Conservation (phyloP, 495 filamentous ascomycete genomes). For the Xylaria nigripes region DNA sequence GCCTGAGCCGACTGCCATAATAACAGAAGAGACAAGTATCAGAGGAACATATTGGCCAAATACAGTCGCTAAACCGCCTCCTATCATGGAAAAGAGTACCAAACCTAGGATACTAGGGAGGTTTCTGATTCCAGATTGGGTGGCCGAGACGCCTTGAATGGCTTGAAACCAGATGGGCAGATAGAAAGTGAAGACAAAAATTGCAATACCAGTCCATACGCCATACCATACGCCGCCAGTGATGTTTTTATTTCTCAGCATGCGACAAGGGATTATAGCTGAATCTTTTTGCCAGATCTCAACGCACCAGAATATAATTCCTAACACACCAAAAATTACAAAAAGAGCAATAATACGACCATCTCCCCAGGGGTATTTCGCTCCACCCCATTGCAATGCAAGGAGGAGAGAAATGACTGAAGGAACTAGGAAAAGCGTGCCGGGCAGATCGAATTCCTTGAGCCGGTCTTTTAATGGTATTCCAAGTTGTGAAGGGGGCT, state of each 20-base stretch:
- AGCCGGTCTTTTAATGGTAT: conserved; percentile 40
- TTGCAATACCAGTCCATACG: conserved; percentile 49
- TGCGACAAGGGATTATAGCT: conserved; percentile 62
- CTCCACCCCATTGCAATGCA: conserved; percentile 82
- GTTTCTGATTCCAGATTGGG: conserved; percentile 68
- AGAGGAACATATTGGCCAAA: conserved; percentile 51
- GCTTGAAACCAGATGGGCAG: conserved; percentile 89
- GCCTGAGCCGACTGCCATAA: conserved; percentile 60
- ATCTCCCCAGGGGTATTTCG: conserved; percentile 56
- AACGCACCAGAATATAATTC: conserved; percentile 49
- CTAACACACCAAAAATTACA: conserved; percentile 60
- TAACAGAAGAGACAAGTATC: conserved; percentile 35
- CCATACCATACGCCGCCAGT: conserved; percentile 37
- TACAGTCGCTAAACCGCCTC: conserved; percentile 51
- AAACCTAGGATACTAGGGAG: conserved; percentile 63
- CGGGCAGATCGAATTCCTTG: conserved; percentile 56
- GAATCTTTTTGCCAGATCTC: conserved; percentile 55
- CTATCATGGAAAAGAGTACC: conserved; percentile 53
- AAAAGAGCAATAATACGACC: conserved; percentile 63
- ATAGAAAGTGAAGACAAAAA: conserved; percentile 59
- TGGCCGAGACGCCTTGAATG: conserved; percentile 60
- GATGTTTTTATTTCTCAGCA: conserved; percentile 58
- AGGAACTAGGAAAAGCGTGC: conserved; percentile 60
- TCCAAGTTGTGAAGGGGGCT: neutral
- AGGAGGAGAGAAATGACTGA: conserved; percentile 52